These are phyloP conservation scores for Suhomyces atakaporum DNA, from an alignment of 1,139 yeast genomes.

Conservation along the genomic window DNA sequence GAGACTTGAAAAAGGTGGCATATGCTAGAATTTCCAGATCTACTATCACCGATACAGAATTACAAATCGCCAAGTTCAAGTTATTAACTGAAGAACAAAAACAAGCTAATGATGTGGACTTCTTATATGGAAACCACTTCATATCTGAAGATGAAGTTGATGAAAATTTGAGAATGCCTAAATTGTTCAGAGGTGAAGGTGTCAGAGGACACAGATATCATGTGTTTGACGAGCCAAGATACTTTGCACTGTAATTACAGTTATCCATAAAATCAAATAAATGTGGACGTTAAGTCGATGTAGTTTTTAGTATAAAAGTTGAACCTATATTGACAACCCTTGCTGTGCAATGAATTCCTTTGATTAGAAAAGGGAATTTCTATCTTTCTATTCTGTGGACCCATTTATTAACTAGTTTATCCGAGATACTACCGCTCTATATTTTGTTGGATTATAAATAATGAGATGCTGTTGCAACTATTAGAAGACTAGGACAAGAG, in stretches of 20 bases:
- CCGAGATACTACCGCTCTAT: too few species aligned
- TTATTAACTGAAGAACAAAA: constrained; percentile 50
- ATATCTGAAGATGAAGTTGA: constrained; percentile 60
- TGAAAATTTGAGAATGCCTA: constrained; percentile 73
- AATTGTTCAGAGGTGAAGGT: constrained; percentile 86
- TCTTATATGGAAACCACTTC: constrained; percentile 57
- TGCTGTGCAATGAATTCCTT: too few species aligned
- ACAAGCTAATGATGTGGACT: constrained; percentile 36
- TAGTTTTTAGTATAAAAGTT: too few species aligned
- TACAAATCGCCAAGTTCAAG: constrained; percentile 91
- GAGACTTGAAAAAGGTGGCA: constrained; percentile 83
- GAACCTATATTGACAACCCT: too few species aligned
- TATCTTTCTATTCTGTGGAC: too few species aligned
- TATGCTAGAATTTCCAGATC: constrained; percentile 94
- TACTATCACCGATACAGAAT: constrained; percentile 93
- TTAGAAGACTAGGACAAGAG: too few species aligned
- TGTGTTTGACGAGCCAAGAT: constrained; percentile 89
- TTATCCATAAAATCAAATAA: too few species aligned
- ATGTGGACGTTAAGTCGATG: too few species aligned
- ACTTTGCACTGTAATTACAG: constrained; percentile 53
- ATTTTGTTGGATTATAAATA: too few species aligned
- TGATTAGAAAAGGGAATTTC: too few species aligned
- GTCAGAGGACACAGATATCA: constrained; percentile 92
- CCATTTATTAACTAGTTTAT: too few species aligned
- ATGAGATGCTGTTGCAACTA: background rate